Base-by-base conservation (phyloP, 345 rosid genomes). In the Gossypium sturtianum region DNA sequence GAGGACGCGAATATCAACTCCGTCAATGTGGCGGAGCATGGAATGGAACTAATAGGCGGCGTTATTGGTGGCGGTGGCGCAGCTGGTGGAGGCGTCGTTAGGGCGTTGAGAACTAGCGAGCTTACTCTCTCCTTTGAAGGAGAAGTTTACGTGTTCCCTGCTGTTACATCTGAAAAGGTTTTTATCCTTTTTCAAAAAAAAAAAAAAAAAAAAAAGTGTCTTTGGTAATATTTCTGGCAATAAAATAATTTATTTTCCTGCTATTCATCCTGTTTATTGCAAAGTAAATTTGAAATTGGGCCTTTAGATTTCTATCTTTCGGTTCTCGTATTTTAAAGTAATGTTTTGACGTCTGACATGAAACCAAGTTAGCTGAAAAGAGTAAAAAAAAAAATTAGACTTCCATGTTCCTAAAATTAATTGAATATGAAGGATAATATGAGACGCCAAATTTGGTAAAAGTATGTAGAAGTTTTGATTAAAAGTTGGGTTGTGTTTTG, bases 61-160 rank as follows among this genome's bases (percentile, higher is more conserved):
- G 65, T 34, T 12, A 41, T 23, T 25, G n/a, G 65, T 2, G 65
- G 43, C 10, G 65, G 38, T 5, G 43, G 70, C 25, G 73, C 68
- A n/a, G 58, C 67, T 61, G 73, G 76, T 16, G 63, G 78, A 54
- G 79, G 68, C n/a, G 74, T 72, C 20, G 84, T 80, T 75, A 71
- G 69, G 76, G 79, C 87, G 49, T 82, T 89, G 69, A 86, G 90
- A 77, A 83, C 84, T 16, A 88, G 90, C 77, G 92, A 90, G 82
- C 90, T 90, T 15, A 87, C 91, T 66, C 89, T 90, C 56, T 88
- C 92, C 29, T 88, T 90, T 58, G 90, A 88, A 83, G 94, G 94
- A 76, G 89, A 90, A 75, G 92, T 88, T 61, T 90, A 83, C 73
- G 92, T 90, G 66, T 90, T 88, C 80, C 89, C 88, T 66, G 86